Base-by-base conservation (phyloP, 2,329 filamentous ascomycete genomes). In the Cladosporium sp. region DNA sequence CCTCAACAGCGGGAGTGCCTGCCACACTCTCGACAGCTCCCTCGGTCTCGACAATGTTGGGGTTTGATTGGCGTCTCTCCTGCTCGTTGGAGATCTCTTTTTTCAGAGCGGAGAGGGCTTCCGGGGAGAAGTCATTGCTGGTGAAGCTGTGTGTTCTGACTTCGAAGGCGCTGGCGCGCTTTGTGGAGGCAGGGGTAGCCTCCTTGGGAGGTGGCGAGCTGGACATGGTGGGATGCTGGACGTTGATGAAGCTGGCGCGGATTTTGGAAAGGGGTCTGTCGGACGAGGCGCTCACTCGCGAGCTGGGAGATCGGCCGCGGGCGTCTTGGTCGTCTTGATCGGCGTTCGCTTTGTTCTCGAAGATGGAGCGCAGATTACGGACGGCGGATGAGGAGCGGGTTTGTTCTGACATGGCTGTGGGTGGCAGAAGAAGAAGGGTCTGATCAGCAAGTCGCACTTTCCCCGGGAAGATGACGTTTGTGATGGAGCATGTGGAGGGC, bases 301-400 rank as follows among this genome's bases (percentile, higher is more conserved):
- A 37, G 20, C 27, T 32, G 54, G 68, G 70, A 40, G 72, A 74
- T 54, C 72, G 69, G 49, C 72, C 72, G 58, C 73, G 71, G 57
- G 68, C 63, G 56, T 72, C 68, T 62, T 70, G 67, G 18, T 30
- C 22, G 45, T 48, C 45, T 36, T 7, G n/a, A 27, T 48, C 27
- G 15, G 20, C 13, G 18, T 22, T 34, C 13, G 47, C 63, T 56
- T 68, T 71, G 57, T 64, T 68, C 65, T 77, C 74, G 63, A 76
- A 77, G 66, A 76, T 70, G 51, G 73, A 73, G 61, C 73, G 68
- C 51, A 77, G 67, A 59, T 73, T 73, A 58, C 73, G 68, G 57
- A 77, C 73, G 58, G 71, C 72, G 51, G 64, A 68, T 51, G 58
- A 67, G 40, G 66, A 62, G 52, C 66, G 61, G 17, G 24, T 27